These are phyloP conservation scores for Licmophora abbreviata DNA, from an alignment of 108 stramenopile species.

Conservation along the genomic window DNA sequence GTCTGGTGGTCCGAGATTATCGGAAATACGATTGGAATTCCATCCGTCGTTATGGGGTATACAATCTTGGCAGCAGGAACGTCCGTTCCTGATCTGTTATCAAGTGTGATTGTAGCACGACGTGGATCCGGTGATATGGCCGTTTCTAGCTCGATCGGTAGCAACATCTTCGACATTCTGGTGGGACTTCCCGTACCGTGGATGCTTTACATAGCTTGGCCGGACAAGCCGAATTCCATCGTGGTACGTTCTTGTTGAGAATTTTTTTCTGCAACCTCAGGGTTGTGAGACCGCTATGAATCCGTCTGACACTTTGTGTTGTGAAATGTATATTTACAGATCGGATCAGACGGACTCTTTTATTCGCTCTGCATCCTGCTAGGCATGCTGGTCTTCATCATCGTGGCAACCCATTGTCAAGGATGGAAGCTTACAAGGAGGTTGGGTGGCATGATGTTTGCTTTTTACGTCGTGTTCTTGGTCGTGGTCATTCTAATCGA, in stretches of 20 bases:
- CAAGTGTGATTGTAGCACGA: constrained; percentile 47
- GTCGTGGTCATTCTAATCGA: constrained; percentile 30
- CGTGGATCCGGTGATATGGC: constrained; percentile 65
- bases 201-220: constrained; percentile 28
- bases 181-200: constrained; percentile 54
- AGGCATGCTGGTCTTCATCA: constrained; percentile 37
- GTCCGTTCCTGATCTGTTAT: constrained; percentile 44
- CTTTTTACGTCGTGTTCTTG: constrained; percentile 45
- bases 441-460: constrained; percentile 45
- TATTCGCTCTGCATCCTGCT: constrained; percentile 42
- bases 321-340: no score
- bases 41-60: constrained; percentile 42
- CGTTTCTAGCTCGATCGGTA: constrained; percentile 49
- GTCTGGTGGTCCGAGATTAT: constrained; percentile 50
- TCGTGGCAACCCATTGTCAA: constrained; percentile 27
- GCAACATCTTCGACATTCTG: constrained; percentile 52
- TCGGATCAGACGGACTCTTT: constrained; percentile 26
- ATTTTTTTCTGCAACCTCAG: no score
- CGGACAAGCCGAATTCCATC: constrained; percentile 7
- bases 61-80: constrained; percentile 59
- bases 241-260: constrained; percentile 10
- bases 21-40: constrained; percentile 52
- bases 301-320: no score
- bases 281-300: no score
- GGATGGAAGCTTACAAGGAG: constrained; percentile 53